A percentile compares a stretch with the other conserved stretches of the same genome.
Conservation (phyloP, 257 asterid species). For the Avicennia marina region DNA sequence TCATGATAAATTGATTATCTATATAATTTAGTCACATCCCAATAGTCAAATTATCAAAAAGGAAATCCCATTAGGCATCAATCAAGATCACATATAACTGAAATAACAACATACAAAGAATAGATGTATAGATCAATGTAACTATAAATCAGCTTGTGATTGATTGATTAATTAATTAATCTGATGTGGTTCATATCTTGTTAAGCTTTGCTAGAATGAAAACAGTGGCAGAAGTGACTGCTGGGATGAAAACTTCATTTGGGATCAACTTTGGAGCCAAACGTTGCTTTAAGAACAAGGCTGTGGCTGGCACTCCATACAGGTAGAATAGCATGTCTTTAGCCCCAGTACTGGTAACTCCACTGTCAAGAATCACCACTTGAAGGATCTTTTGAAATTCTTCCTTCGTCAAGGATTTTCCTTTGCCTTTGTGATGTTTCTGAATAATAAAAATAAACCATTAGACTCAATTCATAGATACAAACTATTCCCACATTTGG, state of each 20-base stretch:
- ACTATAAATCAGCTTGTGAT: too few species aligned
- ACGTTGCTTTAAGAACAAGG: constrained; percentile 42
- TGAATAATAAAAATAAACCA: constrained; percentile 16
- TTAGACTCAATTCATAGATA: too few species aligned
- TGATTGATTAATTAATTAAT: too few species aligned
- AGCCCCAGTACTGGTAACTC: constrained; percentile 62
- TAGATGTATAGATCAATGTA: too few species aligned
- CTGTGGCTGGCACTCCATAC: constrained; percentile 57
- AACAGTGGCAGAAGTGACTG: constrained; percentile 57
- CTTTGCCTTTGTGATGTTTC: constrained; percentile 51
- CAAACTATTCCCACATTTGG: background rate
- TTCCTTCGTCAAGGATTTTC: constrained; percentile 40
- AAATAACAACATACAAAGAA: too few species aligned
- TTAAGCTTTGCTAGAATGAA: constrained; percentile 53
- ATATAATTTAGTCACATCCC: too few species aligned
- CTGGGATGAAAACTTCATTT: constrained; percentile 49
- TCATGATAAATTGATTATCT: too few species aligned
- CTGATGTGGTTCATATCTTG: constrained; percentile 53
- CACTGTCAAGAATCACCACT: constrained; percentile 49
- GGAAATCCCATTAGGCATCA: too few species aligned
- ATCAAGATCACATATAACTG: too few species aligned
- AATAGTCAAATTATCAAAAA: too few species aligned
- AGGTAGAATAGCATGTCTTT: constrained; percentile 59
- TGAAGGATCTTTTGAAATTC: constrained; percentile 51
- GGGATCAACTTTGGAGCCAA: constrained; percentile 41